Evolutionary conservation across 2,329 filamentous ascomycete genomes (phyloP), one percentile per base, ranked within the genome.

Genomic region (Sporothrix sp.): DNA sequence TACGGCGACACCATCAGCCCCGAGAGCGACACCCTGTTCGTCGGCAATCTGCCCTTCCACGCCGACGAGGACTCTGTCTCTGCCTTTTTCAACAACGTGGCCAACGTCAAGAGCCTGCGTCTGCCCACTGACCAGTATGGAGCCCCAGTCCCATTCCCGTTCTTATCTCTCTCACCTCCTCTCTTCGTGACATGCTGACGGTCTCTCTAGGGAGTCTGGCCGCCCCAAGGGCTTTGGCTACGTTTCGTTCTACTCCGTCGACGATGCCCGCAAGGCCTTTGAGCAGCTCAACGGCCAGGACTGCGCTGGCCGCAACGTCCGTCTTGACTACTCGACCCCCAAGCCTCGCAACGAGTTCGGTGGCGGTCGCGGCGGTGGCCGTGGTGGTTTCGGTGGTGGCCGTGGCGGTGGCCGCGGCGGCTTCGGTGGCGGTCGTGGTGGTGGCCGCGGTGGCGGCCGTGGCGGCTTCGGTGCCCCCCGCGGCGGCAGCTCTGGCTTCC

Each of bases 221-320:
- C 79, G 82, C 60, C 82, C 84, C 65, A 95, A 95, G 82, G 90
- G 90, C 52, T 95, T 94, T 68, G 90, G 87, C 50, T 96, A 96
- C 66, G 84, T 95, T 57, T 83, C 84, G 63, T 95, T 91, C 75
- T 71, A 73, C 60, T 85, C 84, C 16, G 67, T 93, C 55, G 88
- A 95, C 25, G 89, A 95, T 61, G 87, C 90, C 61, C 86, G 84
- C 71, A 70, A 73, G 60, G 90, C 82, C 21, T 80, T 87, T 60
- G 75, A 84, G 60, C 71, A 74, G 51, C 68, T 76, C 54, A 74
- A 81, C 56, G 77, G 78, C 47, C 65, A 71, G 58, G 81, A 87
- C 53, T 76, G 93, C 60, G 76, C 73, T 57, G 81, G 85, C 51
- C 87, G 90, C 60, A 68, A 78, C 48, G 74, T 95, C 59, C 86